Percentiles rank a stretch among this genome's conserved stretches.
phyloP scores from a whole-genome alignment of 208 protist species.

The Leishmania aethiopica region DNA sequence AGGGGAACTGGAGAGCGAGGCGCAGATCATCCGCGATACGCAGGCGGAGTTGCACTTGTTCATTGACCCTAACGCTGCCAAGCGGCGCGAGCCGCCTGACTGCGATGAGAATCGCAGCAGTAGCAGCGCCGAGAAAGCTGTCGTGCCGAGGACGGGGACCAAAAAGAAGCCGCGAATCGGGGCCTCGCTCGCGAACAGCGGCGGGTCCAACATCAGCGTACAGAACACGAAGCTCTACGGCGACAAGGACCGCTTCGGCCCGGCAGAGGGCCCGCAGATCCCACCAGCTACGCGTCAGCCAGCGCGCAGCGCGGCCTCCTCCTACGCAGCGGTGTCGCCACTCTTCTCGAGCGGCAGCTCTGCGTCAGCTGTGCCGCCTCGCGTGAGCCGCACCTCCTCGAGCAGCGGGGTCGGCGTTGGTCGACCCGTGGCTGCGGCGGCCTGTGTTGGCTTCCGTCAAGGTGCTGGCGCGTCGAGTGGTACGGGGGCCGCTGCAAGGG shows the following conservation, averaged over 20 bases:
- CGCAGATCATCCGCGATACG: conserved; percentile 32
- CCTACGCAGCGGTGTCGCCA: background rate
- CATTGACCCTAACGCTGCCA: conserved; percentile 11
- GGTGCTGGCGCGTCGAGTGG: background rate
- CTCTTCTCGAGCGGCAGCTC: background rate
- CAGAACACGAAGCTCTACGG: conserved; percentile 69
- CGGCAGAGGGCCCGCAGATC: conserved; percentile 37
- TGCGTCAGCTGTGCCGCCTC: background rate
- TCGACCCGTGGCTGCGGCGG: background rate
- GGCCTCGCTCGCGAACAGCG: background rate
- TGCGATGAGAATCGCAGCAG: conserved; percentile 13
- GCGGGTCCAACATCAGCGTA: conserved; percentile 26
- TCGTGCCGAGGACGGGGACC: background rate
- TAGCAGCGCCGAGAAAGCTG: conserved; percentile 8
- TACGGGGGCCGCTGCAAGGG: background rate
- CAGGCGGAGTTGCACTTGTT: conserved; percentile 42
- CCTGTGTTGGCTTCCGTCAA: background rate
- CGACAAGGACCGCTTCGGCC: conserved; percentile 85
- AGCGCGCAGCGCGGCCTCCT: conserved; percentile 10
- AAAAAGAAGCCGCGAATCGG: conserved; percentile 22
- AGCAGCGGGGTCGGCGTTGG: conserved; percentile 6
- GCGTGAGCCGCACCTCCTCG: conserved; percentile 14
- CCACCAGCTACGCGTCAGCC: conserved; percentile 3
- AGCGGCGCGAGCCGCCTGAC: conserved; percentile 13
- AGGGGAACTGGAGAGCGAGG: conserved; percentile 47